Evolutionary conservation across 352 stramenopile species (phyloP).

Genomic region (Pythium graminicola): DNA sequence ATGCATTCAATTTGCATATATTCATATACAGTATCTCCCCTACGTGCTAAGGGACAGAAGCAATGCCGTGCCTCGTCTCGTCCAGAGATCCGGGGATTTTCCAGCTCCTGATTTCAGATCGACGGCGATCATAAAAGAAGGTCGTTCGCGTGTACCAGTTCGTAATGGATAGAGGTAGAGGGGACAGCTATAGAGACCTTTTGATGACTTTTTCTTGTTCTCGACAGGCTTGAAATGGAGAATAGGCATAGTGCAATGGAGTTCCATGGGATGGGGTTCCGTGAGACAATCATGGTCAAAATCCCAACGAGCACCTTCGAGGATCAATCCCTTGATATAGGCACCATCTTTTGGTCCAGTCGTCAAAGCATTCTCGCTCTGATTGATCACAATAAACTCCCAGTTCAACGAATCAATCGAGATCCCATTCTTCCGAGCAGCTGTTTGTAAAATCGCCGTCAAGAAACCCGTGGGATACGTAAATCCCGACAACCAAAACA

Average conservation of each 20-base stretch:
- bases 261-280: slow-evolving; percentile 90
- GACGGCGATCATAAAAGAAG: slow-evolving; percentile 93
- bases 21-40: too few species aligned
- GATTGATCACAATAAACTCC: slow-evolving; percentile 92
- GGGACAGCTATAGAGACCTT: slow-evolving; percentile 91
- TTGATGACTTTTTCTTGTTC: slow-evolving; percentile 90
- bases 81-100: slow-evolving; percentile 90
- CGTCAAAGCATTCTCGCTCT: slow-evolving; percentile 77
- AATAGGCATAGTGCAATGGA: slow-evolving; percentile 88
- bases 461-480: slow-evolving; percentile 96
- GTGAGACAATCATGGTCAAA: slow-evolving; percentile 86
- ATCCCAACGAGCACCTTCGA: slow-evolving; percentile 91
- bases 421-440: slow-evolving; percentile 91
- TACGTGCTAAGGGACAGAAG: slow-evolving; percentile 87
- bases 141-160: slow-evolving; percentile 91
- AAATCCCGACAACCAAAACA: slow-evolving; percentile 95
- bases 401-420: slow-evolving; percentile 94
- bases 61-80: slow-evolving; percentile 88
- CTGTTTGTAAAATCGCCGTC: slow-evolving; percentile 93
- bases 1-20: too few species aligned
- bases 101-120: slow-evolving; percentile 87
- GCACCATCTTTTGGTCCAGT: slow-evolving; percentile 84
- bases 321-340: slow-evolving; percentile 89
- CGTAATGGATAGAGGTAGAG: slow-evolving; percentile 96
- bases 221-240: slow-evolving; percentile 95